Conservation (phyloP, 2,329 filamentous ascomycete species). For the Scedosporium aurantiacum region DNA sequence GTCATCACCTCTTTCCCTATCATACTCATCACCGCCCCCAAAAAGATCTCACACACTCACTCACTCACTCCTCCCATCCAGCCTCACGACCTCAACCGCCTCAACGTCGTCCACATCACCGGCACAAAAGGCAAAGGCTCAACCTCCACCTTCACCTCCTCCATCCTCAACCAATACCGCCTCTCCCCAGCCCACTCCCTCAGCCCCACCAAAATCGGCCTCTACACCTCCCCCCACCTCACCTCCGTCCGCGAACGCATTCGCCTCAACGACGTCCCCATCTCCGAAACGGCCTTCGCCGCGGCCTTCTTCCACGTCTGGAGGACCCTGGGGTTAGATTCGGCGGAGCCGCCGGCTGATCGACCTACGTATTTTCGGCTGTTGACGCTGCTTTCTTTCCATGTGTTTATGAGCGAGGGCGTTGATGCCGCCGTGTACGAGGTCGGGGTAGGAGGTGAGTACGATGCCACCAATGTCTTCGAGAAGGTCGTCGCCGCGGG, state of each 20-base stretch:
- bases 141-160: slow-evolving; percentile 57
- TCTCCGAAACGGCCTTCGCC: slow-evolving; percentile 48
- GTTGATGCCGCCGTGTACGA: slow-evolving; percentile 56
- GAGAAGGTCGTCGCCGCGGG: slow-evolving; percentile 44
- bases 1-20: slow-evolving; percentile 1
- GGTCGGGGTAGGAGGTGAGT: slow-evolving; percentile 56
- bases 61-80: slow-evolving; percentile 10
- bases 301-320: slow-evolving; percentile 59
- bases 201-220: slow-evolving; percentile 37
- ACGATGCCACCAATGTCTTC: slow-evolving; percentile 58
- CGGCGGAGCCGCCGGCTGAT: slow-evolving; percentile 20
- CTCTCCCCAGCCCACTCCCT: slow-evolving; percentile 15
- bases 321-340: slow-evolving; percentile 37
- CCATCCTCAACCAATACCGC: slow-evolving; percentile 46
- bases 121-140: slow-evolving; percentile 72
- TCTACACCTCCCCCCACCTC: slow-evolving; percentile 61
- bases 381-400: slow-evolving; percentile 55
- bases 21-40: background rate
- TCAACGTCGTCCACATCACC: slow-evolving; percentile 60
- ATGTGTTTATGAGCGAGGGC: slow-evolving; percentile 52
- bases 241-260: slow-evolving; percentile 58
- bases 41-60: background rate
- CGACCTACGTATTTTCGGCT: slow-evolving; percentile 50
- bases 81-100: slow-evolving; percentile 39
- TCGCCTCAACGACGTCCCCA: slow-evolving; percentile 45